Evolutionary conservation across 129 eudicot species (phyloP).

Genomic region (Ambrosia trifida): DNA sequence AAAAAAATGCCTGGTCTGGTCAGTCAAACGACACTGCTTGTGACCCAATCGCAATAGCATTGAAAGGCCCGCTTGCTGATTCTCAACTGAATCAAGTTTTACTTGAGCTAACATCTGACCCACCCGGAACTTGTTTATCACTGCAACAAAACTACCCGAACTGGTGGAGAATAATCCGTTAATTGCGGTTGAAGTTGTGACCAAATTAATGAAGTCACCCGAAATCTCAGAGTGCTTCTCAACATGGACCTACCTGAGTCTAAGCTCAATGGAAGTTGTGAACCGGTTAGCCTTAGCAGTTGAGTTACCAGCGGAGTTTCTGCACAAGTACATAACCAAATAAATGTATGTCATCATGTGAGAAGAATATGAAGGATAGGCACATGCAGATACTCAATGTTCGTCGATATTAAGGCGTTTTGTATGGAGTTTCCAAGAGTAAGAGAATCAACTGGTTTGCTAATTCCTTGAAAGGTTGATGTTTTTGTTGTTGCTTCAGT

Average conservation of each 20-base stretch:
- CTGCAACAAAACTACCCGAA: slow-evolving; percentile 86
- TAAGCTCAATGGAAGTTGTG: slow-evolving; percentile 99
- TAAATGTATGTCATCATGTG: slow-evolving; percentile 92
- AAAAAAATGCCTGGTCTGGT: too few relatives aligned
- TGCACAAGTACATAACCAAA: slow-evolving; percentile 89
- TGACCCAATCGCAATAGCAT: too few relatives aligned
- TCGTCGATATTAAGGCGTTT: slow-evolving; percentile 89
- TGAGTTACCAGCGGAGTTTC: slow-evolving; percentile 89
- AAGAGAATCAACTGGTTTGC: slow-evolving; percentile 84
- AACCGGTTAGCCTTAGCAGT: slow-evolving; percentile 89
- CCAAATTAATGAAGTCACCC: slow-evolving; percentile 75
- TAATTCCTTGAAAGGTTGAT: slow-evolving; percentile 67
- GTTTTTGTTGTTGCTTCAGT: too few relatives aligned
- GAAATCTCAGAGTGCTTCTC: slow-evolving; percentile 86
- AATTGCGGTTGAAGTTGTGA: slow-evolving; percentile 90
- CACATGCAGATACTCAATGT: slow-evolving; percentile 95
- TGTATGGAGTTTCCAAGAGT: slow-evolving; percentile 98
- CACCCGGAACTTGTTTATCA: too few relatives aligned
- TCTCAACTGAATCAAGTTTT: too few relatives aligned
- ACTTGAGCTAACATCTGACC: too few relatives aligned
- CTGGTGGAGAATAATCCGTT: slow-evolving; percentile 93
- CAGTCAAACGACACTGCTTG: too few relatives aligned
- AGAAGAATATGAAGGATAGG: slow-evolving; percentile 88
- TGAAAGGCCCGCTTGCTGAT: too few relatives aligned
- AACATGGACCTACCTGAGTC: slow-evolving; percentile 99